Base-by-base conservation (phyloP, 441 rosid genomes). In the Arabidopsis hybrid region DNA sequence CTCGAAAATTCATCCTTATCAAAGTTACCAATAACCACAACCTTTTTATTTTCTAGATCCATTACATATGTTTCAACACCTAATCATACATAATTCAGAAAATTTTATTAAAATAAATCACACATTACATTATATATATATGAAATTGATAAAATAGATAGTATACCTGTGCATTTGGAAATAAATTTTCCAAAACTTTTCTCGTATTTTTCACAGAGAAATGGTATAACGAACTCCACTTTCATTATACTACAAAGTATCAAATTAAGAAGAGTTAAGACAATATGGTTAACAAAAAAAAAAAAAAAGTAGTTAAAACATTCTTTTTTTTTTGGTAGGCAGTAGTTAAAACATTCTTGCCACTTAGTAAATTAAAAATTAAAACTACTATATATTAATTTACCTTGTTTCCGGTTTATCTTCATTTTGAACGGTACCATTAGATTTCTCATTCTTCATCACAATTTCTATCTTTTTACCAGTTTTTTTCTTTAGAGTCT, bases 11-110 rank as follows among this genome's bases (percentile, higher is more conserved):
- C 9, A 26, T 56, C 39, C 11, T 56, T 56, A 6, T 56, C 39
- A 32, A 56, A 56, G 60, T 31, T 56, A 56, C 60, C 39, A 56
- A 56, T 6, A 12, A 56, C 60, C 60, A 56, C 11, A 32, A 32
- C 3, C 39, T 31, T 56, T 56, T 56, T 56, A 56, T 56, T 56
- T 13, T 56, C 39, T n/a, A 56, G 6, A 31, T 56, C 60, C 6
- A 2, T 5, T 31, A 13, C 17, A 31, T 56, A 32, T 56, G 39
- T 56, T 13, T 7, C 36, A 56, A 56, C 60, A 56, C 60, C 60
- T 56, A 56, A 56, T 32, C 18, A 32, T 56, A n/a, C 18, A 56
- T 13, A 18, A 56, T 3, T 32, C 1, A 56, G 2, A 13, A 3
- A 13, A 2, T 13, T 12, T 45, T 0, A 45, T 6, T 5, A 55